phyloP scores from a whole-genome alignment of 352 stramenopile genomes.

The Globisporangium lucens region DNA sequence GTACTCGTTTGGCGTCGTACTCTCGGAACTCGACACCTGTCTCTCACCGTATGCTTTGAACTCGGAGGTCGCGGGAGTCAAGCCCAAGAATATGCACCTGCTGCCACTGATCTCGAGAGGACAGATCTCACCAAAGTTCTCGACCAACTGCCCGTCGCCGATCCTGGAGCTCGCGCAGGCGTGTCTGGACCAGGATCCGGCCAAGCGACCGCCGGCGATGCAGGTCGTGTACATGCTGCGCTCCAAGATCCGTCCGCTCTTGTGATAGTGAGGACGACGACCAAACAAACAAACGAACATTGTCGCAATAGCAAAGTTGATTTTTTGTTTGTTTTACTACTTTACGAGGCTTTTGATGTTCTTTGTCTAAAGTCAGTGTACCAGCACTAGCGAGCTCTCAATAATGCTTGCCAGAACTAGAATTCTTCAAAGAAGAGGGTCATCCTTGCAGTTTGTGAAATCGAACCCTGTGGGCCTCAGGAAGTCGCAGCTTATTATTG shows the following conservation, averaged over 20 bases:
- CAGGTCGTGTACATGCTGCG: conserved; percentile 43
- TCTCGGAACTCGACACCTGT: conserved; percentile 67
- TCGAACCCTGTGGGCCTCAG: no score
- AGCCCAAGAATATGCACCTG: conserved; percentile 26
- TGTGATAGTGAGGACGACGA: conserved; percentile 14
- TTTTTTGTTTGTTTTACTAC: not conserved
- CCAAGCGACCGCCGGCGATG: conserved; percentile 38
- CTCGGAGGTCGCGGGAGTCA: conserved; percentile 1
- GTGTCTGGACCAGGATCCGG: conserved; percentile 37
- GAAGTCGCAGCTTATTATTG: no score
- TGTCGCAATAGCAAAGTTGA: no score
- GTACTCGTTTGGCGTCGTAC: conserved; percentile 86
- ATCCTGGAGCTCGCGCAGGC: conserved; percentile 33
- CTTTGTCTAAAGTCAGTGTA: no score
- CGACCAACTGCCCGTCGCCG: conserved; percentile 28
- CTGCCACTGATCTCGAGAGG: conserved; percentile 31
- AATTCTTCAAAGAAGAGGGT: no score
- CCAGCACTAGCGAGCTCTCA: no score
- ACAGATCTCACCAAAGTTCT: conserved; percentile 31
- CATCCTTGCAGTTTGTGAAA: no score
- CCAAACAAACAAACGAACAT: no score
- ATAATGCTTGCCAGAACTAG: no score
- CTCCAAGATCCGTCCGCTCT: conserved; percentile 34
- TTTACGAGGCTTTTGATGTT: no score
- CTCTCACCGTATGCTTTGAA: conserved; percentile 24